phyloP scores from a whole-genome alignment of 164 flowering plant genomes.

The Magnolia officinalis region DNA sequence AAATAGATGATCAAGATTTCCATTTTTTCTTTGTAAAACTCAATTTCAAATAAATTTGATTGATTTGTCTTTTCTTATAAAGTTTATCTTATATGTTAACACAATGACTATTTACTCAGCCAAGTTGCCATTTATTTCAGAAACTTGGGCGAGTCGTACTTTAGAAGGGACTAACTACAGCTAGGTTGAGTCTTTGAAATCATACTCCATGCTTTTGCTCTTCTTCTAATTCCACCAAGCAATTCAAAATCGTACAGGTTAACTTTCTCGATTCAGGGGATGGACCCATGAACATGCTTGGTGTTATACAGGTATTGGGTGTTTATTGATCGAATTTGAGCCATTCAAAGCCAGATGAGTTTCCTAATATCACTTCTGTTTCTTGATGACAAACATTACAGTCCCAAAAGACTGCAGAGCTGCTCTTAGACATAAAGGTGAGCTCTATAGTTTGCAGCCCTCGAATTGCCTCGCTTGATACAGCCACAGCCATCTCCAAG shows the following conservation, averaged over 20 bases:
- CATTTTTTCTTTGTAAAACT: too few relatives aligned
- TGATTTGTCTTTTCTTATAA: too few relatives aligned
- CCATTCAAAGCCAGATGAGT: background rate
- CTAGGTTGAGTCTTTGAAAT: too few relatives aligned
- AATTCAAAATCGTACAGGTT: conserved; percentile 3
- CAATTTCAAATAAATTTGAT: too few relatives aligned
- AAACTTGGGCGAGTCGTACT: too few relatives aligned
- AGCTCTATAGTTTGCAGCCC: conserved; percentile 61
- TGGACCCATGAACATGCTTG: conserved; percentile 73
- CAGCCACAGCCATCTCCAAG: conserved; percentile 60
- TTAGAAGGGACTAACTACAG: too few relatives aligned
- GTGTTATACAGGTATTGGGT: conserved; percentile 63
- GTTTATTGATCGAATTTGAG: conserved; percentile 5
- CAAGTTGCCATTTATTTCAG: too few relatives aligned
- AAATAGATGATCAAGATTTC: too few relatives aligned
- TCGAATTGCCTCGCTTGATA: conserved; percentile 48
- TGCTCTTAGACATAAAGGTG: conserved; percentile 80
- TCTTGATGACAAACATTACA: conserved; percentile 22
- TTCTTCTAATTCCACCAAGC: background rate
- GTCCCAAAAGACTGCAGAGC: conserved; percentile 93
- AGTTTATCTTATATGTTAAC: too few relatives aligned
- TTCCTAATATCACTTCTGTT: conserved; percentile 13
- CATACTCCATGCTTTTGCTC: too few relatives aligned
- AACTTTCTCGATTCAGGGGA: conserved; percentile 27
- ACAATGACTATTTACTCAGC: too few relatives aligned